Evolutionary conservation across 306 rosid genomes (phyloP), one percentile per base, ranked within the genome.

Genomic region (Vicia villosa): DNA sequence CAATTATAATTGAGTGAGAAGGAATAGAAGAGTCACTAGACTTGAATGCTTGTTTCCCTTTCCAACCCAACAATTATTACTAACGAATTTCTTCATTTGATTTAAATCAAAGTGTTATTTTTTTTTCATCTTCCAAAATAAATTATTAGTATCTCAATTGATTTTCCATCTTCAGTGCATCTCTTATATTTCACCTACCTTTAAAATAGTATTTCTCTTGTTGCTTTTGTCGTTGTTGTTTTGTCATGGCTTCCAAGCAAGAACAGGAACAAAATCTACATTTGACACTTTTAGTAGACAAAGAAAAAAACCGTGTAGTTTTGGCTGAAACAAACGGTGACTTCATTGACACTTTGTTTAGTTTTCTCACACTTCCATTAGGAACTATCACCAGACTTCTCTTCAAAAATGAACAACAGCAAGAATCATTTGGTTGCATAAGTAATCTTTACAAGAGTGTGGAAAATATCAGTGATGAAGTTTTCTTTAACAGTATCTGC

Each of bases 351-450:
- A 66, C 36, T 37, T 70, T 78, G 42, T 78, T 72, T 6, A 58
- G 70, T 20, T 78, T 72, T 57, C 65, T 78, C 21, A 72, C 74
- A 17, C 78, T 72, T 72, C 82, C 65, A 16, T 6, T 72, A 30
- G 78, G 74, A 26, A 78, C 74, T n/a, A 66, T 78, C 47, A 65
- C 14, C 32, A 46, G 74, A 4, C 64, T 65, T 24, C 17, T 66
- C 17, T 57, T 14, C 13, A 72, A 72, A 2, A 57, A 74, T 3
- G 22, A 19, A 13, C 47, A 36, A 37, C 9, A 28, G 10, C n/a
- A 41, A 41, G 41, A 61, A 14, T 17, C 12, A 49, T 1, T 52
- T 62, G 76, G 81, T 14, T 69, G 81, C 77, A 73, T 73, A 24
- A 55, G 19, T 37, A 74, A 65, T 55, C 38, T 64, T 6, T 74